Evolutionary conservation across 257 asterid genomes (phyloP).

Genomic region (Solanum sitiens): DNA sequence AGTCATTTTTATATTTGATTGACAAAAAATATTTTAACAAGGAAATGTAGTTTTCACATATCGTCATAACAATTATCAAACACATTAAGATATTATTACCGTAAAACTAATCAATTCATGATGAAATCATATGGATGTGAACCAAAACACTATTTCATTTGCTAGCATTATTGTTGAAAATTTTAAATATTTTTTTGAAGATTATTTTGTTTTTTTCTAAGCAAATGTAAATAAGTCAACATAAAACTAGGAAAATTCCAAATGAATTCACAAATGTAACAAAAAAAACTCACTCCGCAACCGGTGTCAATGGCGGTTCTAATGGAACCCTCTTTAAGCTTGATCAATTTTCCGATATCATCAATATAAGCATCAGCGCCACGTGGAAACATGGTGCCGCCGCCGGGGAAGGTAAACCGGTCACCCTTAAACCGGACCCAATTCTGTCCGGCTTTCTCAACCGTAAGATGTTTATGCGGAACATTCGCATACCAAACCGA

Average conservation of each 20-base stretch:
- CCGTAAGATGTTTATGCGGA: conserved; percentile 91
- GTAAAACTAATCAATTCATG: background rate
- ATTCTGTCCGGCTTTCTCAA: conserved; percentile 91
- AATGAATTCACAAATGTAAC: background rate
- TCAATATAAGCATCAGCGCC: conserved; percentile 87
- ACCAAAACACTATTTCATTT: background rate
- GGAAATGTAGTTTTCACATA: background rate
- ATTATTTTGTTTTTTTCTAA: background rate
- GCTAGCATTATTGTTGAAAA: background rate
- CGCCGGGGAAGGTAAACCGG: conserved; percentile 87
- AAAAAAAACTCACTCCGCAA: conserved; percentile 51
- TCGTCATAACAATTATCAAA: background rate
- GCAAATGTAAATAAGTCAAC: background rate
- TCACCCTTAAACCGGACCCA: conserved; percentile 87
- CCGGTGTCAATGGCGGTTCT: conserved; percentile 96
- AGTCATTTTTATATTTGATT: background rate
- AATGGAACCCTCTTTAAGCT: conserved; percentile 55
- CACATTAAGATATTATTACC: background rate
- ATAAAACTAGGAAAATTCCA: background rate
- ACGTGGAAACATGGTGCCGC: conserved; percentile 96
- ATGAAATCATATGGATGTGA: background rate
- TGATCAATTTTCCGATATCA: conserved; percentile 66
- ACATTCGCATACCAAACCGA: conserved; percentile 82
- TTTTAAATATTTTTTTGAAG: background rate
- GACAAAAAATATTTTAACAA: background rate